Conservation (phyloP, 495 filamentous ascomycete genomes). For the Xylaria scruposa region DNA sequence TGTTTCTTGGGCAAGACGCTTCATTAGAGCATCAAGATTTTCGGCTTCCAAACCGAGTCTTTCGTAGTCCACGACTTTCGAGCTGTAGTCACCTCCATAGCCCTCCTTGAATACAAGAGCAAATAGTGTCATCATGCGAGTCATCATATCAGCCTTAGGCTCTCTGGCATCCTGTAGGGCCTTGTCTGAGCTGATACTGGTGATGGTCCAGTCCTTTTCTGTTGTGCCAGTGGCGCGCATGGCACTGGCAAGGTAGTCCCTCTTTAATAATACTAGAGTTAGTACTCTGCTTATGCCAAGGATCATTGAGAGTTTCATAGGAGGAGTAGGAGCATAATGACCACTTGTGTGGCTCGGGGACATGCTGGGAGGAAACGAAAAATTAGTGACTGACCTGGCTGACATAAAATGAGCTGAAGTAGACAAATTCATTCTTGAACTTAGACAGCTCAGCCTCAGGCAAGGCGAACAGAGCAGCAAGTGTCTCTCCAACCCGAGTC, state of each 20-base stretch:
- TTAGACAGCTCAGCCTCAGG: slow-evolving; percentile 27
- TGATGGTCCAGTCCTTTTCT: slow-evolving; percentile 59
- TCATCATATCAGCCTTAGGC: slow-evolving; percentile 37
- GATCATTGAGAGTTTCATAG: not conserved
- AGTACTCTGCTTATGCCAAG: not conserved
- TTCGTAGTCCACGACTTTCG: slow-evolving; percentile 36
- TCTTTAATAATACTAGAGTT: slow-evolving; percentile 10
- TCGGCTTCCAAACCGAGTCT: slow-evolving; percentile 38
- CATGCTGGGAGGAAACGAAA: not conserved
- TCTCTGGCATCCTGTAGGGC: slow-evolving; percentile 46
- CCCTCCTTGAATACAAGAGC: slow-evolving; percentile 38
- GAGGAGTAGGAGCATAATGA: not conserved
- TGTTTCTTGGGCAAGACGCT: slow-evolving; percentile 7
- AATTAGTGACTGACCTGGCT: slow-evolving; percentile 34
- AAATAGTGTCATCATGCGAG: slow-evolving; percentile 41
- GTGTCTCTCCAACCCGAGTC: slow-evolving; percentile 40
- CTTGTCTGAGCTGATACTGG: slow-evolving; percentile 43
- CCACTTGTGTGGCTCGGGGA: not conserved
- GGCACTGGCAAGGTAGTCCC: slow-evolving; percentile 46
- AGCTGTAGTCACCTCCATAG: slow-evolving; percentile 36
- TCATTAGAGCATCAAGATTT: slow-evolving; percentile 37
- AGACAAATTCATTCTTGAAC: slow-evolving; percentile 46
- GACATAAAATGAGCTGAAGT: slow-evolving; percentile 46
- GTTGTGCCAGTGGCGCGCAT: slow-evolving; percentile 57
- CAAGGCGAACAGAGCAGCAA: slow-evolving; percentile 42